Conservation (phyloP, 805 yeast genomes). For the Metschnikowia gelsemii region DNA sequence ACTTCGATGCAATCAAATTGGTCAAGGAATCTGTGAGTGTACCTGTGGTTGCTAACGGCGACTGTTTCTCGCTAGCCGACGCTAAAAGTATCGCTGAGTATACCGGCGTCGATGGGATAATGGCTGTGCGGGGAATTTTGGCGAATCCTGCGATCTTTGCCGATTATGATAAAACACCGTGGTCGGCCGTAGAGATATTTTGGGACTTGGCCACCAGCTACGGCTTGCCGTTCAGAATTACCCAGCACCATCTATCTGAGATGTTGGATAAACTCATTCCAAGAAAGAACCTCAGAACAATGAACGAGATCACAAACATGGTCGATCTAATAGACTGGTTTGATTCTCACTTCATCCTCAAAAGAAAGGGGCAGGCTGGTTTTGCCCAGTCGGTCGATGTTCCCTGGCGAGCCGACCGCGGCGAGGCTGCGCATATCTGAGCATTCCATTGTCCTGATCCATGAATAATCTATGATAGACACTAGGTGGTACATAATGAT, state of each 20-base stretch:
- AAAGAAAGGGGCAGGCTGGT: constrained; percentile 64
- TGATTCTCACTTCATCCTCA: constrained; percentile 65
- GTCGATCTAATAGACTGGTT: constrained; percentile 79
- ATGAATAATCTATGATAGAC: not conserved
- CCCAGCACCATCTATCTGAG: constrained; percentile 85
- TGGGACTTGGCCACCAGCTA: constrained; percentile 75
- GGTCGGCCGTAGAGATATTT: constrained; percentile 86
- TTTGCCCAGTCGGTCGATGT: constrained; percentile 58
- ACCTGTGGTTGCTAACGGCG: constrained; percentile 98
- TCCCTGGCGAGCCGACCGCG: constrained; percentile 17
- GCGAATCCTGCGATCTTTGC: constrained; percentile 86
- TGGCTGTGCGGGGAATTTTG: constrained; percentile 91
- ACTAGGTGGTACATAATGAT: not conserved
- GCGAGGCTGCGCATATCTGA: constrained; percentile 17
- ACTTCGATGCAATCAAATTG: constrained; percentile 73
- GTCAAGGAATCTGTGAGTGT: constrained; percentile 56
- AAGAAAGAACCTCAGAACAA: constrained; percentile 38
- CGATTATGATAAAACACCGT: constrained; percentile 73
- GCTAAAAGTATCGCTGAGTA: constrained; percentile 56
- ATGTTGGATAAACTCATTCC: constrained; percentile 65
- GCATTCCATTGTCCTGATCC: not conserved
- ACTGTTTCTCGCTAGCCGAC: constrained; percentile 70
- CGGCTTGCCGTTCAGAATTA: constrained; percentile 80
- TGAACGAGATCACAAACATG: constrained; percentile 61
- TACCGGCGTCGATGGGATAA: constrained; percentile 87